Base-by-base conservation (phyloP, 2,329 filamentous ascomycete genomes). In the Aspergillus flavus region DNA sequence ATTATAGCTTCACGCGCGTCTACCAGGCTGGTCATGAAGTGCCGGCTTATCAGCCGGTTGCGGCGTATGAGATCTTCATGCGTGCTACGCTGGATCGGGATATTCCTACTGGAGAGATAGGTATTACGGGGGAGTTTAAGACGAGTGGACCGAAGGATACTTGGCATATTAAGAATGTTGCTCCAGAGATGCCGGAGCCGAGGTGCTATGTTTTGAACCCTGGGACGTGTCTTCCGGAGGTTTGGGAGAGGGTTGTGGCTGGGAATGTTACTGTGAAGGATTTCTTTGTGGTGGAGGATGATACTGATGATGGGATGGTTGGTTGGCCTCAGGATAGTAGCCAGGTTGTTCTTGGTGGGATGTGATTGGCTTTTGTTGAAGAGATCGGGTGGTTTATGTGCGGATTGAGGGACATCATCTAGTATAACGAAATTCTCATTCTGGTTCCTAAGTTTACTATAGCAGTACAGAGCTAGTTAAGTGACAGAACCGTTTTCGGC, bases 21-120 rank as follows among this genome's bases (percentile, higher is more conserved):
- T 84, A 79, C 64, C 69, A 83, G 52, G 80, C 82, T 2, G 82
- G 82, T 5, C 82, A 84, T 63, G 75, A 80, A 62, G 80, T 85
- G 0, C 83, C 83, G 12, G 79, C 82, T 0, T 87, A 86, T 67
- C 84, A 87, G 68, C 85, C 85, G 0, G 78, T 86, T 66, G 84
- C 84, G 0, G 79, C 82, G 2, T 85, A 83, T 58, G 76, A 83
- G 63, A 82, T 87, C 50, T 87, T 87, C 71, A 76, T 80, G 21
- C 83, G 86, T 6, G 80, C 81, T 0, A 78, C 85, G 55, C 76
- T 82, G 55, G 81, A 82, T 54, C 78, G 75, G 14, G 86, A 87
- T 63, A 78, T 89, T 53, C 82, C 84, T 0, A 88, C 85, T 3
- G 86, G 87, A 0, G 21, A 23, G 21, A 23, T 23, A 23, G 26